Conservation (phyloP, 352 stramenopile species). For the Phytophthora pistaciae region DNA sequence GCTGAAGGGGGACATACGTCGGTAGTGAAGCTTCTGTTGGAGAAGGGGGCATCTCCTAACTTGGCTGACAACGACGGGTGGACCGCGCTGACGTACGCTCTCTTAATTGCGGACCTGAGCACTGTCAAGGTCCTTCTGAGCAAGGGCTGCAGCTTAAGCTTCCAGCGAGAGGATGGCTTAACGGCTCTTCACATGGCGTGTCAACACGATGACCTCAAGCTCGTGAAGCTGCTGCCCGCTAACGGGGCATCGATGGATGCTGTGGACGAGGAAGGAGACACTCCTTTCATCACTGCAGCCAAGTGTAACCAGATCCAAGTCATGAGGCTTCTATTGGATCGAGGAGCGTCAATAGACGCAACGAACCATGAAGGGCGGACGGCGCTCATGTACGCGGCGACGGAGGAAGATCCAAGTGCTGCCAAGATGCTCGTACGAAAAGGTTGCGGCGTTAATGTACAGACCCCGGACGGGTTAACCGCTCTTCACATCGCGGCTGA, state of each 20-base stretch:
- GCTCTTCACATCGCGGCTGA: neutral
- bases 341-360: neutral
- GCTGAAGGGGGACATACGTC: neutral
- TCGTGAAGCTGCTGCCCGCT: neutral
- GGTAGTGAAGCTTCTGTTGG: neutral
- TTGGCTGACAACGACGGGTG: neutral
- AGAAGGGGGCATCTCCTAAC: neutral
- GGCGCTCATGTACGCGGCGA: neutral
- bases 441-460: neutral
- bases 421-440: neutral
- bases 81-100: neutral
- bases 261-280: neutral
- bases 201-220: neutral
- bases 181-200: conserved; percentile 1
- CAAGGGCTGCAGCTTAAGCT: neutral
- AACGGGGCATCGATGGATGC: neutral
- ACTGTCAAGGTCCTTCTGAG: neutral
- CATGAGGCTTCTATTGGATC: neutral
- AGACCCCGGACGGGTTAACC: neutral
- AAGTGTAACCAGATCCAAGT: neutral
- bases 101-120: neutral
- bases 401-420: neutral
- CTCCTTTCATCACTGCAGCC: neutral
- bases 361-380: neutral
- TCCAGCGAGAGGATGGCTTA: neutral